Base-by-base conservation (phyloP, 2,329 filamentous ascomycete species). In the Hypoxylon sp. region DNA sequence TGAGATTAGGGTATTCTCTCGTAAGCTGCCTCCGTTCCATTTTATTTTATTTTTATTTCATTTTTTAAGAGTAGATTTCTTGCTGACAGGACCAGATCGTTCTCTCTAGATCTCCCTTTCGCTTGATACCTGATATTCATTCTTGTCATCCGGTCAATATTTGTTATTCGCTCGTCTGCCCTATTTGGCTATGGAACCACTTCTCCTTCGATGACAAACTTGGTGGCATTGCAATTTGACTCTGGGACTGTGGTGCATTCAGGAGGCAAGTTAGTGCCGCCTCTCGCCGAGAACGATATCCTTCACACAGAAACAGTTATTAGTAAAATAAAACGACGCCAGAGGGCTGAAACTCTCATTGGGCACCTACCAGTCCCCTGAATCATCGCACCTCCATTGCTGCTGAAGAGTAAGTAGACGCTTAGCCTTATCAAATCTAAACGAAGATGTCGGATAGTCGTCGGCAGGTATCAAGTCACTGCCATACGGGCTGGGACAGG, bases 381-480 rank as follows among this genome's bases (percentile, higher is more conserved):
- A n/a, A 17, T 34, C 56, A 38, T 38, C 46, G 2, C 36, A 65
- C 19, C 49, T 38, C 52, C 48, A 61, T 13, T 53, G 23, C 28
- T 57, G 56, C 28, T 38, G 34, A 19, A 65, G 19, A 28, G 51
- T 28, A 23, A 65, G 43, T 46, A 38, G 25, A 7, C 57, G 51
- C 43, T 36, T 56, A 1, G 43, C 43, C 36, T 57, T 60, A 21
- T 60, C 62, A n/a, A 60, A 57, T 49, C 56, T 56, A 46, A 60
- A 57, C 19, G 25, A 58, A 23, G 60, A 36, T 21, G 43, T 60
- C 10, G 50, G 56, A 32, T 65, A 60, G 2, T 52, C 38, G 6
- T 60, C 56, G 30, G 23, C 19, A 0, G 62, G 49, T 51, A 65
- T 23, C 10, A 48, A 36, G 25, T 56, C 56, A 46, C 43, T 52